A percentile compares a stretch with the other conserved stretches of the same genome.
These are phyloP conservation scores for Apiospora hydei DNA, from an alignment of 2,329 filamentous ascomycete genomes.

Conservation along the genomic window DNA sequence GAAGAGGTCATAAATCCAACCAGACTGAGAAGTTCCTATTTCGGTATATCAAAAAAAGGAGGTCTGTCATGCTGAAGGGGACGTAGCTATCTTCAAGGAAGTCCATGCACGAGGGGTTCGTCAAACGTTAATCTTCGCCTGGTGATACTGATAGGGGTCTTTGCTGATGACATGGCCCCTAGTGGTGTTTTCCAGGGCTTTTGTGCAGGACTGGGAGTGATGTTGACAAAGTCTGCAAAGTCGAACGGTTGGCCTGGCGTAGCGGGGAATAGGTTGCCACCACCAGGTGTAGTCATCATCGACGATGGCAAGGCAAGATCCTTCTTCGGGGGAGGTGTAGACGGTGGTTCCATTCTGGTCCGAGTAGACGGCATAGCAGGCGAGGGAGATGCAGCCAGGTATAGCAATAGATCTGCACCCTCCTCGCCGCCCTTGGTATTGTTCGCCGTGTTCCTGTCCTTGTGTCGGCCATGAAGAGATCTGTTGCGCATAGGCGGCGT, in stretches of 20 bases:
- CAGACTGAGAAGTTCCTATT: neutral
- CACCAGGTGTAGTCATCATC: slow-evolving; percentile 87
- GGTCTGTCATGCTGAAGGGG: neutral
- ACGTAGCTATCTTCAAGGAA: slow-evolving; percentile 20
- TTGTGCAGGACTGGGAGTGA: slow-evolving; percentile 94
- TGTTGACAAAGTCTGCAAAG: slow-evolving; percentile 96
- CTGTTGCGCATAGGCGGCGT: slow-evolving; percentile 76
- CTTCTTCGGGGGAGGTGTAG: slow-evolving; percentile 77
- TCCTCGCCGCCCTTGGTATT: slow-evolving; percentile 73
- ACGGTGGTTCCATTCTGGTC: slow-evolving; percentile 71
- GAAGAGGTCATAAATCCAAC: slow-evolving; percentile 5
- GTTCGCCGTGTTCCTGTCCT: slow-evolving; percentile 52
- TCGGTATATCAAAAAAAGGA: neutral
- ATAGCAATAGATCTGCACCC: slow-evolving; percentile 81
- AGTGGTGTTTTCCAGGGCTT: slow-evolving; percentile 85
- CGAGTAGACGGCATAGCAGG: slow-evolving; percentile 69
- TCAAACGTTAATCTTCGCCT: slow-evolving; percentile 85
- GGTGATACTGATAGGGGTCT: slow-evolving; percentile 71
- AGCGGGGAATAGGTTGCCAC: slow-evolving; percentile 71
- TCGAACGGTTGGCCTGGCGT: slow-evolving; percentile 89
- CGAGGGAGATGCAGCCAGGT: slow-evolving; percentile 90
- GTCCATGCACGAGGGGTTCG: slow-evolving; percentile 55
- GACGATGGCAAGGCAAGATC: slow-evolving; percentile 78
- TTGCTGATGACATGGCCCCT: slow-evolving; percentile 52
- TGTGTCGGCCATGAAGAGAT: slow-evolving; percentile 54